These are phyloP conservation scores for Alternaria postmessia DNA, from an alignment of 2,329 filamentous ascomycete species.

Conservation along the genomic window DNA sequence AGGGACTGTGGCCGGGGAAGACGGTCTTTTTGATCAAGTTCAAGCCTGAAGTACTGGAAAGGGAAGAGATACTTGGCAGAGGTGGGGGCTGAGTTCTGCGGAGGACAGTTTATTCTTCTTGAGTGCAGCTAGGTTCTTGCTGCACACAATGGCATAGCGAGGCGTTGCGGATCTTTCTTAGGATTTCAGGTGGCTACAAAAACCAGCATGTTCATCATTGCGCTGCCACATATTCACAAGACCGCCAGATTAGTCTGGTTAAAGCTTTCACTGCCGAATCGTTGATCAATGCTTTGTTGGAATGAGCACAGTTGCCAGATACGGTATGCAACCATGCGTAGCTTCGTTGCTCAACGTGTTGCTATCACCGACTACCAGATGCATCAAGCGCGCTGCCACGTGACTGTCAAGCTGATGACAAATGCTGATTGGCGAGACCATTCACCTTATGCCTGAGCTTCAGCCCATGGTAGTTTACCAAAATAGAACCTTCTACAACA, in stretches of 20 bases:
- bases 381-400: slow-evolving; percentile 17
- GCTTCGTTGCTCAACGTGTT: not conserved
- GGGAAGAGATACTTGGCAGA: slow-evolving; percentile 82
- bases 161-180: slow-evolving; percentile 17
- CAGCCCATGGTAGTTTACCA: not conserved
- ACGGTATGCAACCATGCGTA: not conserved
- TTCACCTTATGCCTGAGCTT: not conserved
- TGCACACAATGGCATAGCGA: slow-evolving; percentile 23
- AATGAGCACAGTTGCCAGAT: not conserved
- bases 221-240: not conserved
- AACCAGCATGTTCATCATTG: not conserved
- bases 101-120: not conserved
- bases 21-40: slow-evolving; percentile 97
- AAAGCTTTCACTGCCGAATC: not conserved
- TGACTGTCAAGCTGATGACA: slow-evolving; percentile 27
- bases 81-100: slow-evolving; percentile 48
- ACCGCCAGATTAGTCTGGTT: not conserved
- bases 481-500: slow-evolving; percentile 33
- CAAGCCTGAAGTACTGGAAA: slow-evolving; percentile 85
- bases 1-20: slow-evolving; percentile 86
- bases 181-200: not conserved
- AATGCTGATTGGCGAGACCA: slow-evolving; percentile 23
- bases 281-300: not conserved
- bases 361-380: slow-evolving; percentile 12
- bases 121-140: not conserved